Conservation (phyloP, 495 filamentous ascomycete species). For the Talaromyces stipitatus region DNA sequence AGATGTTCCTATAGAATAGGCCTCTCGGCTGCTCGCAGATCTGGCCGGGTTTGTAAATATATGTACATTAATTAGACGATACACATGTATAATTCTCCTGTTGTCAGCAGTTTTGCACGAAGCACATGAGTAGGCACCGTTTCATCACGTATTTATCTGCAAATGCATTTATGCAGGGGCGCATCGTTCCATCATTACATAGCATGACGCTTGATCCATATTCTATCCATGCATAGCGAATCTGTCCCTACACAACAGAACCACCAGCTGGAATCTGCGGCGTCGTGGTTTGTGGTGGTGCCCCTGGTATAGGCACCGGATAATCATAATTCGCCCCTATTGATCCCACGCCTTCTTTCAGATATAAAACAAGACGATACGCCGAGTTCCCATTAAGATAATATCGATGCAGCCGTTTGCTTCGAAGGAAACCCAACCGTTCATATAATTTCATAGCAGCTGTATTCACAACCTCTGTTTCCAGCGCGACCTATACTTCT, state of each 20-base stretch:
- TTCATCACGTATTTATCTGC: too few relatives aligned
- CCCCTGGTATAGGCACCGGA: not conserved
- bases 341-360: constrained; percentile 55
- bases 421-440: constrained; percentile 82
- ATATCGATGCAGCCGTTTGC: constrained; percentile 90
- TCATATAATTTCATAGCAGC: constrained; percentile 93
- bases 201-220: too few relatives aligned
- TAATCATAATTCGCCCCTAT: constrained; percentile 10
- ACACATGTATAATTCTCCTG: not conserved
- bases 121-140: too few relatives aligned
- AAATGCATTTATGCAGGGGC: too few relatives aligned
- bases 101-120: too few relatives aligned
- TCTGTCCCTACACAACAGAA: not conserved
- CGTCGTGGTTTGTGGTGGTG: not conserved
- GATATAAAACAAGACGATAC: constrained; percentile 75
- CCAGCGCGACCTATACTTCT: constrained; percentile 73
- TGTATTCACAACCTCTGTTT: constrained; percentile 93
- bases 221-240: too few relatives aligned
- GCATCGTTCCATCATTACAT: too few relatives aligned
- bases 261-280: not conserved
- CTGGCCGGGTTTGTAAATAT: not conserved
- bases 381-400: constrained; percentile 96
- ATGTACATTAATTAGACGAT: not conserved
- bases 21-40: not conserved
- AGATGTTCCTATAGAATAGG: constrained; percentile 1